Percentiles rank a stretch among this genome's conserved stretches.
phyloP scores from a whole-genome alignment of 1,139 yeast species.

The Kurtzmaniella quercitrusa region DNA sequence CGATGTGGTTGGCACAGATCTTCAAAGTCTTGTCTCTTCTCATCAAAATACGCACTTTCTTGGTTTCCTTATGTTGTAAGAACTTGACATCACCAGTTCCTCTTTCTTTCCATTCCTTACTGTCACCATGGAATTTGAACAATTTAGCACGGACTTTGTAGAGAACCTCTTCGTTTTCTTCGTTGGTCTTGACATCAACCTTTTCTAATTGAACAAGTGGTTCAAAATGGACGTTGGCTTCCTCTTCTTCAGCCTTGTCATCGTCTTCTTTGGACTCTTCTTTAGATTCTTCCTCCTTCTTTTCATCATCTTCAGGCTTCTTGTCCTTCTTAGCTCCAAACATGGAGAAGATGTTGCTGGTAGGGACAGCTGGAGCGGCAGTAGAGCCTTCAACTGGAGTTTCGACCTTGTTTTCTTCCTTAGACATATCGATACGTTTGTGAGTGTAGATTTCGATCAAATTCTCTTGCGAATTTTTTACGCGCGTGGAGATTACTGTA shows the following conservation, averaged over 20 bases:
- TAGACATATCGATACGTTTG: constrained; percentile 5
- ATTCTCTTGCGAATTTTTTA: background rate
- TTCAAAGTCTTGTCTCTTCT: constrained; percentile 98
- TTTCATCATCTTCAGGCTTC: constrained; percentile 43
- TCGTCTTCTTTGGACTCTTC: constrained; percentile 36
- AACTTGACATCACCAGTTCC: constrained; percentile 98
- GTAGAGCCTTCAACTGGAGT: constrained; percentile 3
- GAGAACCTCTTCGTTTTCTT: constrained; percentile 88
- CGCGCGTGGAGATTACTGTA: too few relatives aligned
- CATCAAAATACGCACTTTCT: constrained; percentile 88
- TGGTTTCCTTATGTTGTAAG: constrained; percentile 77
- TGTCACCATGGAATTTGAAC: constrained; percentile 78
- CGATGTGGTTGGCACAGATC: constrained; percentile 95
- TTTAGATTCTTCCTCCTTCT: constrained; percentile 32
- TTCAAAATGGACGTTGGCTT: constrained; percentile 93
- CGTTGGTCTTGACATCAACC: constrained; percentile 95
- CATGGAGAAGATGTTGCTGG: constrained; percentile 82
- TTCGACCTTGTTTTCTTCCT: constrained; percentile 7
- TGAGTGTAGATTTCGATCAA: background rate
- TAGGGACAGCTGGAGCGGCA: constrained; percentile 37
- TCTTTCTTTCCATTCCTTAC: constrained; percentile 98
- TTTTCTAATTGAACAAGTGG: constrained; percentile 93
- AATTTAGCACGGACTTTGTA: constrained; percentile 92
- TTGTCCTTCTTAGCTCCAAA: constrained; percentile 80
- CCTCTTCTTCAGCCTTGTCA: constrained; percentile 76